These are phyloP conservation scores for Melampsora allii-populina DNA, from an alignment of 1,284 basidiomycete species.

Conservation along the genomic window DNA sequence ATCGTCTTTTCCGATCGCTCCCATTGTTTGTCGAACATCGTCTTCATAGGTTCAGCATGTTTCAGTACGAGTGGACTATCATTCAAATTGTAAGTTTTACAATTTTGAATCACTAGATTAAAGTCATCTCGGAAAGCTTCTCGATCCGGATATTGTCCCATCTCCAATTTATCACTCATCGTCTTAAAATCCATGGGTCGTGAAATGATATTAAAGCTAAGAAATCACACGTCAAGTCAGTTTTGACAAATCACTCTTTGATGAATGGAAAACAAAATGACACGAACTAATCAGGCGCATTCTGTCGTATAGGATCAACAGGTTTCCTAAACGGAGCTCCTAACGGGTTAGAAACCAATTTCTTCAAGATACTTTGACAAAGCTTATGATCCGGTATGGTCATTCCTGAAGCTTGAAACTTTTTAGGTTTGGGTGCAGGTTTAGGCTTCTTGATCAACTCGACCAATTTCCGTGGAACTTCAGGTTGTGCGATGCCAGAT, in stretches of 20 bases:
- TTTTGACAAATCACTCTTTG: neutral
- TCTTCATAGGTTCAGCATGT: constrained; percentile 72
- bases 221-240: constrained; percentile 17
- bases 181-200: constrained; percentile 93
- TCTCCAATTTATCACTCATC: constrained; percentile 79
- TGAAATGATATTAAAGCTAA: constrained; percentile 82
- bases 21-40: constrained; percentile 79
- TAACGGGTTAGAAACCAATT: constrained; percentile 60
- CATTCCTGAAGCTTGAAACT: constrained; percentile 78
- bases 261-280: constrained; percentile 55
- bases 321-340: constrained; percentile 27
- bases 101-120: constrained; percentile 80
- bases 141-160: constrained; percentile 74
- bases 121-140: constrained; percentile 83
- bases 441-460: constrained; percentile 52
- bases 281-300: constrained; percentile 70
- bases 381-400: constrained; percentile 72
- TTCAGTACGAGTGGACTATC: constrained; percentile 61
- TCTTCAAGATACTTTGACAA: constrained; percentile 75
- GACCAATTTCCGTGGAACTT: constrained; percentile 45
- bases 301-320: constrained; percentile 57
- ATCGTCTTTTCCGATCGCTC: constrained; percentile 50
- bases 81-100: constrained; percentile 73
- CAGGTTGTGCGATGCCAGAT: neutral
- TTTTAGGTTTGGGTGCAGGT: constrained; percentile 57